Base-by-base conservation (phyloP, 768 basidiomycete species). In the Dacryopinax primogenitus region DNA sequence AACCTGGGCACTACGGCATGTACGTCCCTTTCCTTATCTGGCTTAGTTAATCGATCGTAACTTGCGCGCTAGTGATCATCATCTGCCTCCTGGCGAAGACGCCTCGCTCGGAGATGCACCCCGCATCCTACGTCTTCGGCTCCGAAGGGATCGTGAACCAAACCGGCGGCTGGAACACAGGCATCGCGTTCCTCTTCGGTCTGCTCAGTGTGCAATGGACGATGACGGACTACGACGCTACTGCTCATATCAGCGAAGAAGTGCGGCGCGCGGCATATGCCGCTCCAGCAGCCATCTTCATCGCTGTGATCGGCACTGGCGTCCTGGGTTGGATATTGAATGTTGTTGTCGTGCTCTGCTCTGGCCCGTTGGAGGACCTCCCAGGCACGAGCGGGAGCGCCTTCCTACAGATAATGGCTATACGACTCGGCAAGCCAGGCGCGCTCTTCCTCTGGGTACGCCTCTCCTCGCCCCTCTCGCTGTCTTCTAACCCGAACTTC, bases 151-250 rank as follows among this genome's bases (percentile, higher is more conserved):
- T 90, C 62, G 75, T 84, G 58, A 95, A 95, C 73, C 82, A 85
- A 70, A 86, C 90, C 0, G 88, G 89, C 32, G 90, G 75, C 66
- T 86, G 84, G 82, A 86, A 84, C 68, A 82, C 80, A 39, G 91
- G 91, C 0, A 77, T 94, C 45, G 86, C 90, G 0, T 92, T 92
- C 77, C 77, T 91, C 23, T 86, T 95, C 69, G 92, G 91, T 28
- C 75, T 93, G 62, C 79, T 93, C 32, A 87, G 85, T 66, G 92
- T 94, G 23, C 90, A 92, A 72, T 92, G 90, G 88, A 90, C 88
- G 69, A 86, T 89, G 70, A 34, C 86, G 84, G 87, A 88, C 72
- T 89, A 89, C 68, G 87, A 88, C 70, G 87, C 87, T 1, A 88
- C 87, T 33, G 67, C 66, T 44, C 63, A 45, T 18, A 62, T 62